These are phyloP conservation scores for Boletus subparvulus DNA, from an alignment of 768 basidiomycete species.

Conservation along the genomic window DNA sequence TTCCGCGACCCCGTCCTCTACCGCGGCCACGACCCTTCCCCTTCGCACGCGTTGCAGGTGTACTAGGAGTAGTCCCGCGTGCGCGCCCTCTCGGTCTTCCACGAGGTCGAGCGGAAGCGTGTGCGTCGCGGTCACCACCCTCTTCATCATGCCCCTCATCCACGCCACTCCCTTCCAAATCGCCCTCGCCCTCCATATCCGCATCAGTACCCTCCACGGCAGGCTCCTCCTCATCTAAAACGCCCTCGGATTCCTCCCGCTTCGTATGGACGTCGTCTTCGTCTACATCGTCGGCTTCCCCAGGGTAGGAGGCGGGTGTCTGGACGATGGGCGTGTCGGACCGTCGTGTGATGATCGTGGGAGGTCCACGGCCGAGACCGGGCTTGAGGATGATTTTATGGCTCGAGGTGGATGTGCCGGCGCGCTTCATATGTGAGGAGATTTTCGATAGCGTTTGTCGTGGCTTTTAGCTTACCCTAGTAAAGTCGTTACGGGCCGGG, in stretches of 20 bases:
- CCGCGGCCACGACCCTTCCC: conserved; percentile 42
- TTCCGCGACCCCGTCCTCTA: conserved; percentile 40
- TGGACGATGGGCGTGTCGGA: conserved; percentile 23
- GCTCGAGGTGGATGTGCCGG: conserved; percentile 17
- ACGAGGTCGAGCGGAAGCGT: conserved; percentile 34
- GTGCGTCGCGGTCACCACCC: conserved; percentile 37
- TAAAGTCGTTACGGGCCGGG: background rate
- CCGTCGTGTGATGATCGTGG: conserved; percentile 26
- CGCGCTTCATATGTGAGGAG: conserved; percentile 23
- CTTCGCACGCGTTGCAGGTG: conserved; percentile 33
- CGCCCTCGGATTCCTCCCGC: conserved; percentile 32
- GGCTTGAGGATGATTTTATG: conserved; percentile 45
- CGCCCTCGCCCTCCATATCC: conserved; percentile 28
- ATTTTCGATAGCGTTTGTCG: background rate
- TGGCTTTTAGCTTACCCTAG: background rate
- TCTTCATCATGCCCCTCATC: conserved; percentile 33
- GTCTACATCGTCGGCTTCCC: conserved; percentile 22
- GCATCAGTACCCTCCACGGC: conserved; percentile 25
- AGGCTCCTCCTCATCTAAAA: conserved; percentile 34
- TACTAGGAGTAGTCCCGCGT: conserved; percentile 30
- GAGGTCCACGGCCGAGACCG: conserved; percentile 30
- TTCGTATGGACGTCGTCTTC: conserved; percentile 30
- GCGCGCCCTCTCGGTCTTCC: conserved; percentile 40
- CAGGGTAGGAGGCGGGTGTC: conserved; percentile 18
- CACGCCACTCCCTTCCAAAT: conserved; percentile 31